These are phyloP conservation scores for Ensete glaucum DNA, from an alignment of 176 grass and related monocot species.

Conservation along the genomic window DNA sequence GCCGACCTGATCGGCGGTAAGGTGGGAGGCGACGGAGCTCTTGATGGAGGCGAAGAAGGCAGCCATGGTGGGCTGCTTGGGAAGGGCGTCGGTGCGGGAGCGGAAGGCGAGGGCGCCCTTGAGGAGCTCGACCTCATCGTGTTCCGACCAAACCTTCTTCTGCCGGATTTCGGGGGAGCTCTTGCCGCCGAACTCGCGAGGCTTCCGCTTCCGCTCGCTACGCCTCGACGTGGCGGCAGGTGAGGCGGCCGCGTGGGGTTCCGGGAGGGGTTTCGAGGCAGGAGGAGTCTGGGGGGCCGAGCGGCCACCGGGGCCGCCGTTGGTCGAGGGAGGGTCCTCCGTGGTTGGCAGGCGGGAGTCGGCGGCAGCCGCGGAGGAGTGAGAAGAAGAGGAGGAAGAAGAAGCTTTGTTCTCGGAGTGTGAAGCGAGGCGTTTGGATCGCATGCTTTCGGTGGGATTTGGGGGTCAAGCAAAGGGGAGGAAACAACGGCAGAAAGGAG, in stretches of 20 bases:
- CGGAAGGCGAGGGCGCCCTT: conserved; percentile 4
- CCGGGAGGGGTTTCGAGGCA: not conserved
- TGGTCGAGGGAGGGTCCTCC: not conserved
- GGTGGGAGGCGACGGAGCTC: conserved; percentile 13
- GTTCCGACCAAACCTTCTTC: conserved; percentile 7
- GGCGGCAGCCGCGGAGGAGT: not conserved
- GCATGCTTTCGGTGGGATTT: not conserved
- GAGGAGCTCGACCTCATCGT: not conserved
- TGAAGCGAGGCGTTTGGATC: conserved; percentile 3
- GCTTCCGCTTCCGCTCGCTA: conserved; percentile 2
- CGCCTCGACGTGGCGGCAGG: not conserved
- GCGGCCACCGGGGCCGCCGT: not conserved
- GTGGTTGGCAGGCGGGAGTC: not conserved
- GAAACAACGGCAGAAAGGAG: too few relatives aligned
- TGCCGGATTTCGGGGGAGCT: not conserved
- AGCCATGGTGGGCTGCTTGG: not conserved
- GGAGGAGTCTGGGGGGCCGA: not conserved
- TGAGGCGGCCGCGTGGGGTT: not conserved
- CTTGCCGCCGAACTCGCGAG: not conserved
- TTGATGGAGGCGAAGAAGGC: not conserved
- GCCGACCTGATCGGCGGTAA: conserved; percentile 48
- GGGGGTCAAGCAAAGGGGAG: not conserved
- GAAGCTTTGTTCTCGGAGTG: not conserved
- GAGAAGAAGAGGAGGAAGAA: not conserved
- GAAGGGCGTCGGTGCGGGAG: conserved; percentile 1